Evolutionary conservation across 2,329 filamentous ascomycete species (phyloP).

Genomic region (Diaporthe citriasiana): DNA sequence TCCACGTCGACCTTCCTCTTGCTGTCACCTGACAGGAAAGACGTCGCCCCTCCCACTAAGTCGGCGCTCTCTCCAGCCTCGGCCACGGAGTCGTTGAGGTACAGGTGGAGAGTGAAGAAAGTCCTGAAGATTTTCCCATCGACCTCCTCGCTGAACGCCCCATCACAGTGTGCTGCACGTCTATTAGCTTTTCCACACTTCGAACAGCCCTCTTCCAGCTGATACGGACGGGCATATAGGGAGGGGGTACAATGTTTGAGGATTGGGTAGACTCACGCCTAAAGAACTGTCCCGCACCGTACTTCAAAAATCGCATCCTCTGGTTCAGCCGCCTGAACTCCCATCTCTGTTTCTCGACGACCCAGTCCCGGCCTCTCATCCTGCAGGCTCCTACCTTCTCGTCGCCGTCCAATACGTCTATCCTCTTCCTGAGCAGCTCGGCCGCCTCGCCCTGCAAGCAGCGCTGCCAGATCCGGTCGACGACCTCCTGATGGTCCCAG

Average conservation of each 20-base stretch:
- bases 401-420: constrained; percentile 54
- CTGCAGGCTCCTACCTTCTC: constrained; percentile 50
- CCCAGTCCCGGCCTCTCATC: constrained; percentile 38
- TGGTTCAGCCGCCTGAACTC: constrained; percentile 73
- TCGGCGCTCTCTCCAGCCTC: constrained; percentile 53
- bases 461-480: constrained; percentile 73
- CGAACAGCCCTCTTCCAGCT: neutral
- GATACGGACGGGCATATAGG: neutral
- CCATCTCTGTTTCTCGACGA: constrained; percentile 51
- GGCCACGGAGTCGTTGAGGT: constrained; percentile 64
- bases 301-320: constrained; percentile 81
- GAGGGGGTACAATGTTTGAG: neutral
- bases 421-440: constrained; percentile 56
- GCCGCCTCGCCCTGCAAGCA: constrained; percentile 61
- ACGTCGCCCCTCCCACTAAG: constrained; percentile 68
- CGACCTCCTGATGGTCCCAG: constrained; percentile 76
- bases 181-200: neutral
- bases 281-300: constrained; percentile 81
- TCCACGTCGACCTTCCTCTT: constrained; percentile 65
- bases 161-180: constrained; percentile 75
- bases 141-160: constrained; percentile 67
- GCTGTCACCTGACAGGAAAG: constrained; percentile 63
- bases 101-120: constrained; percentile 70
- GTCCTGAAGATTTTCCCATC: constrained; percentile 61
- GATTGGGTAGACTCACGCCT: constrained; percentile 57